phyloP scores from a whole-genome alignment of 1,284 basidiomycete species.

The Malassezia vespertilionis region DNA sequence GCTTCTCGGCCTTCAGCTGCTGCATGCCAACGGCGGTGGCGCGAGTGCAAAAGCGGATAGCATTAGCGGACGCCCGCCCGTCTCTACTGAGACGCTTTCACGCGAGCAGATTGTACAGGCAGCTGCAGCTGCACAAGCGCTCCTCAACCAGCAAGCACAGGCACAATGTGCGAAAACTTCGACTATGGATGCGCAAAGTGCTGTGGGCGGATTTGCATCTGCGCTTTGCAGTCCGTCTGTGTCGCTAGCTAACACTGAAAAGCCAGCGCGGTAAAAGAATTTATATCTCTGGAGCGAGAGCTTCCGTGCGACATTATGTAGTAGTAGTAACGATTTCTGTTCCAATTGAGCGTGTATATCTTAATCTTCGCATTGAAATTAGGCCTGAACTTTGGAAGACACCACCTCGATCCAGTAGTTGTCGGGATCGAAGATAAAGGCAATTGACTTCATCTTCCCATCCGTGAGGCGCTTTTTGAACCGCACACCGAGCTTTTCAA shows the following conservation, averaged over 20 bases:
- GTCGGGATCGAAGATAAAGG: slow-evolving; percentile 72
- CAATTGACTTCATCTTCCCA: slow-evolving; percentile 66
- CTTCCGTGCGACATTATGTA: no score
- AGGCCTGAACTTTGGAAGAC: slow-evolving; percentile 5
- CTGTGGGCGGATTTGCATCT: slow-evolving; percentile 4
- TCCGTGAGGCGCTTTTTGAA: slow-evolving; percentile 83
- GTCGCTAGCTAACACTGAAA: background rate
- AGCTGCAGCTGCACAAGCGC: slow-evolving; percentile 36
- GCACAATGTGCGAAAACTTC: slow-evolving; percentile 26
- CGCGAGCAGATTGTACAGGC: slow-evolving; percentile 41
- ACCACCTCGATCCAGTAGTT: slow-evolving; percentile 54
- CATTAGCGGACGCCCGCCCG: slow-evolving; percentile 35
- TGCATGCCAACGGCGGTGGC: slow-evolving; percentile 40
- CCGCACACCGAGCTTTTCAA: slow-evolving; percentile 67
- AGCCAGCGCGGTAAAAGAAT: background rate
- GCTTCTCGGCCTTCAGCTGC: slow-evolving; percentile 45
- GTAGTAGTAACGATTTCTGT: no score
- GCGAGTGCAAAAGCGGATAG: slow-evolving; percentile 41
- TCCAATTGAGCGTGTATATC: no score
- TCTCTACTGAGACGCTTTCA: slow-evolving; percentile 38
- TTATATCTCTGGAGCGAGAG: background rate
- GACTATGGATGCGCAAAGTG: background rate
- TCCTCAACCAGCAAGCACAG: slow-evolving; percentile 31
- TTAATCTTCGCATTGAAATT: no score
- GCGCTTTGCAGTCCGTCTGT: background rate